Evolutionary conservation across 2,329 filamentous ascomycete species (phyloP), one percentile per base, ranked within the genome.

Genomic region (Xylaria sp.): DNA sequence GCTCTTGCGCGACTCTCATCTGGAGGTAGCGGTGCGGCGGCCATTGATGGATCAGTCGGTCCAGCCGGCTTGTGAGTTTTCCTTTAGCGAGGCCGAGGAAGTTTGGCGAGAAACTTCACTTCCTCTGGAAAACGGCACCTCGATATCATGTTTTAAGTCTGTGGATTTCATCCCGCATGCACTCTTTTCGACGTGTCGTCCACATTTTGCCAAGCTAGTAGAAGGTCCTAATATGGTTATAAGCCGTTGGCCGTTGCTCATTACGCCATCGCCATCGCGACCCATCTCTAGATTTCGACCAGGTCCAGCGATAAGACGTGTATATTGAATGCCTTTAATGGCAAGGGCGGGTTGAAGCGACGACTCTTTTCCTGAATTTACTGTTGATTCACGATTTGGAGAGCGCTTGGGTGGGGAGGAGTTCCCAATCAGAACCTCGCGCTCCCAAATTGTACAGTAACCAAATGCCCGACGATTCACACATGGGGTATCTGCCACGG

Each of bases 1-100:
- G 66, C 61, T 13, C 15, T 52, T 25, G 28, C 23, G 39, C 60
- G 60, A 62, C 55, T 67, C 18, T 64, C 54, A 54, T 67, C 4
- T n/a, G 65, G 59, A 51, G 64, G 64, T 43, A 66, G 64, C 10
- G 49, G 49, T 61, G 49, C 20, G 4, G 57, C 28, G 1, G 57
- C 39, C 64, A 66, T 66, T 61, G 64, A 51, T 28, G 23, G 12
- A 28, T 55, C 49, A 62, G 56, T 62, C 4, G 52, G 48, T 56
- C n/a, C 31, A 56, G 25, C 57, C 15, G n/a, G 36, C 49, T 15
- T n/a, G 39, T 49, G 23, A 2, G 28, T 49, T 49, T 57, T 52
- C 39, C 31, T 49, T 64, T 57, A 43, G 33, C 33, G n/a, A 52
- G 54, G 20, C 43, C 41, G 48, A 36, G 23, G 56, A 60, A 41